Evolutionary conservation across 2,329 filamentous ascomycete genomes (phyloP).

Genomic region (Hypoxylon sp.): DNA sequence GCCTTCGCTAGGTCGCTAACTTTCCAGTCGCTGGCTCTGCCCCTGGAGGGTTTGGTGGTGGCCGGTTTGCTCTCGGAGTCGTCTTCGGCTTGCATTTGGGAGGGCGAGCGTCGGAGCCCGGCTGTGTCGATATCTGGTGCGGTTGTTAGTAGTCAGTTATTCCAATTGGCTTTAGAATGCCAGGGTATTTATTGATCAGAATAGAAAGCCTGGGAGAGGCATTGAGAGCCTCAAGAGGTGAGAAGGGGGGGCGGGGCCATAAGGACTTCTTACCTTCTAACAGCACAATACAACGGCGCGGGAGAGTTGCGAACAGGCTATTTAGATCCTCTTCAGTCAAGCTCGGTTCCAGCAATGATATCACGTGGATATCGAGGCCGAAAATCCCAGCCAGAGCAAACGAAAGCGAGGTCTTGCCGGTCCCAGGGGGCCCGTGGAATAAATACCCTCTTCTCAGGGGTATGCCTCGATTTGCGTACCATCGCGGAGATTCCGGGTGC

Average conservation of each 20-base stretch:
- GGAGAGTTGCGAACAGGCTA: constrained; percentile 72
- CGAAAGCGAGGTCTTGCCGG: constrained; percentile 78
- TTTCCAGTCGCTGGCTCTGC: constrained; percentile 54
- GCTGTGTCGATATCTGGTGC: constrained; percentile 74
- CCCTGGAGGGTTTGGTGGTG: not conserved
- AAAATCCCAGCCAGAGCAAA: constrained; percentile 77
- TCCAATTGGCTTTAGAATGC: not conserved
- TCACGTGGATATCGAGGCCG: constrained; percentile 76
- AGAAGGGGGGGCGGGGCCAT: too few species aligned
- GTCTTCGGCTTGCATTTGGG: constrained; percentile 32
- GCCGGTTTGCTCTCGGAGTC: constrained; percentile 24
- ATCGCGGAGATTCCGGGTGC: constrained; percentile 76
- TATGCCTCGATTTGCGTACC: constrained; percentile 83
- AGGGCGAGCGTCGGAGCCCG: constrained; percentile 65
- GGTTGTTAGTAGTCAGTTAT: constrained; percentile 2
- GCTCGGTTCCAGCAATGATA: constrained; percentile 71
- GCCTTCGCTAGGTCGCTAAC: constrained; percentile 62
- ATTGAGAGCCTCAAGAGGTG: not conserved
- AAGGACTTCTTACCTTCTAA: constrained; percentile 69
- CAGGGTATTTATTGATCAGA: not conserved
- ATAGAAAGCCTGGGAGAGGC: not conserved
- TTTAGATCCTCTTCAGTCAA: constrained; percentile 75
- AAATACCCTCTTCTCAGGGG: constrained; percentile 83
- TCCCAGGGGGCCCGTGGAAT: constrained; percentile 82
- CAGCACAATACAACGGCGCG: constrained; percentile 74